phyloP scores from a whole-genome alignment of 2,329 filamentous ascomycete species.

The Monosporascus sp. region DNA sequence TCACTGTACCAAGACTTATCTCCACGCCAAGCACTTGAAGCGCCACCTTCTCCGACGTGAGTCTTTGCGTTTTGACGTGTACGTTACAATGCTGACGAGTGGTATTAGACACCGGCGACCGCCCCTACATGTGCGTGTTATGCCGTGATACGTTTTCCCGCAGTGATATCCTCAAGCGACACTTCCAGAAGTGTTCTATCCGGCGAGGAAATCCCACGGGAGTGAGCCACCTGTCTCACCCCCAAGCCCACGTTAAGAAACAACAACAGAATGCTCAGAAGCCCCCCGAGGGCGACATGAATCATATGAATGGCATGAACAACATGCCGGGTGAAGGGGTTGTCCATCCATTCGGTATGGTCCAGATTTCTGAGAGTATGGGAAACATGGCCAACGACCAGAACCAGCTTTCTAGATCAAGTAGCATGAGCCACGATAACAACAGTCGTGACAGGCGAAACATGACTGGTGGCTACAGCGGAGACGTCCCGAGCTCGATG shows the following conservation, averaged over 20 bases:
- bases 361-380: slow-evolving; percentile 52
- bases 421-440: slow-evolving; percentile 53
- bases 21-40: slow-evolving; percentile 96
- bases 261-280: slow-evolving; percentile 55
- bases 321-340: slow-evolving; percentile 53
- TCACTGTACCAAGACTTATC: slow-evolving; percentile 96
- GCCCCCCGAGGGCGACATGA: slow-evolving; percentile 48
- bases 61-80: slow-evolving; percentile 33
- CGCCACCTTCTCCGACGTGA: slow-evolving; percentile 92
- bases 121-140: slow-evolving; percentile 95
- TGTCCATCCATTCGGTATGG: slow-evolving; percentile 53
- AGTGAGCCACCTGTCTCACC: slow-evolving; percentile 89
- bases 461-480: slow-evolving; percentile 50
- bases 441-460: slow-evolving; percentile 52
- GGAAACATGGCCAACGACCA: slow-evolving; percentile 56
- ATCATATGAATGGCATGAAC: slow-evolving; percentile 56
- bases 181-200: slow-evolving; percentile 98
- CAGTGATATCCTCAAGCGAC: slow-evolving; percentile 96
- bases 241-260: slow-evolving; percentile 84
- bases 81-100: slow-evolving; percentile 9
- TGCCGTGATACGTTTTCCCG: slow-evolving; percentile 97
- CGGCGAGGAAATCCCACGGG: slow-evolving; percentile 93
- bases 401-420: slow-evolving; percentile 56
- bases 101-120: slow-evolving; percentile 81
- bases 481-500: slow-evolving; percentile 57